Base-by-base conservation (phyloP, 2,329 filamentous ascomycete species). In the Talaromyces sp. region DNA sequence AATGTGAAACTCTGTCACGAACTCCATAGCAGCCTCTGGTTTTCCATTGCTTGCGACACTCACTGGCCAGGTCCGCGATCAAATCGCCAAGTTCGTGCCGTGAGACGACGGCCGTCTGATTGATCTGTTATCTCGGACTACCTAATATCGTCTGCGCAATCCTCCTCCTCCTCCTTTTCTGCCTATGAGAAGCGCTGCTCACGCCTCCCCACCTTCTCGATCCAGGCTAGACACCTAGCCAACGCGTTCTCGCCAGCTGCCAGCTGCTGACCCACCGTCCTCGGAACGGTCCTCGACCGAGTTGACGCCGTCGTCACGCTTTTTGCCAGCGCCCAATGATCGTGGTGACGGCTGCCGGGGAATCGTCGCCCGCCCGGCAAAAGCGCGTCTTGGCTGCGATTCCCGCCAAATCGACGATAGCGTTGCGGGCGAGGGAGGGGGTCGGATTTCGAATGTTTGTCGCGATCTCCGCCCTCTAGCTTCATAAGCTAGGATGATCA, bases 401-500 rank as follows among this genome's bases (percentile, higher is more conserved):
- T 58, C 58, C 32, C 60, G 65, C 32, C 64, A 61, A 31, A 65
- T 66, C 41, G 62, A 63, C 14, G 65, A 59, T 51, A 59, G 60
- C 50, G 57, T 65, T 38, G 69, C 59, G 48, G 48, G 32, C 54
- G 35, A 53, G 19, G 52, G 65, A n/a, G 66, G 64, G 27, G 63
- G 43, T 46, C 43, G 43, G n/a, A 46, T 61, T 21, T 65, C 65
- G 41, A 58, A 70, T 55, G 61, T 61, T 61, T 58, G 61, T 59
- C 66, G 69, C 58, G 64, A 69, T 35, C 68, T 62, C 56, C 69
- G 70, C 63, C 69, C 70, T 60, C 70, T 73, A 58, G 70, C 69
- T 65, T 78, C 84, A 68, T 83, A 87, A n/a, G 74, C 71, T 76
- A 81, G 81, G 59, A 87, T 86, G 57, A 83, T 71, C 43, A 75